Percentiles rank a stretch among this genome's conserved stretches.
Evolutionary conservation across 73 alveolate genomes (phyloP).

Genomic region (Blepharisma stoltei): DNA sequence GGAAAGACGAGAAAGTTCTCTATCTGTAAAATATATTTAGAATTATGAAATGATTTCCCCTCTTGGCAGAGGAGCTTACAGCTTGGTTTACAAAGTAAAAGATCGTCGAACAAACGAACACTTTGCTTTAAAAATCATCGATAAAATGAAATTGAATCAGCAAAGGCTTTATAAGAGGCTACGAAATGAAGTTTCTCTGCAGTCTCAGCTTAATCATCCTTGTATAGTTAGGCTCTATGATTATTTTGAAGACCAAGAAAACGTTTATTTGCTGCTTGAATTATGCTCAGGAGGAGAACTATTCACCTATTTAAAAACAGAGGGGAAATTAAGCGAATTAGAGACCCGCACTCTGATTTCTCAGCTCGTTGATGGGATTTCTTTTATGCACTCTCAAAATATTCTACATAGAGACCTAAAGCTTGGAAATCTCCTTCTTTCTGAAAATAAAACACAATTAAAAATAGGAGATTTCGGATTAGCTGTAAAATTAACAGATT

Average conservation of each 20-base stretch:
- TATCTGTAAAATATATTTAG: not conserved
- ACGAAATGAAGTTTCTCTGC: conserved; percentile 59
- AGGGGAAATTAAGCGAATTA: conserved; percentile 61
- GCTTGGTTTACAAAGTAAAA: conserved; percentile 34
- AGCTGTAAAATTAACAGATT: conserved; percentile 48
- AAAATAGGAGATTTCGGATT: conserved; percentile 86
- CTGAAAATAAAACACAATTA: conserved; percentile 37
- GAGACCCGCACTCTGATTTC: conserved; percentile 48
- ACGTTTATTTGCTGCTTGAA: conserved; percentile 67
- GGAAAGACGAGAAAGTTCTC: too few relatives aligned
- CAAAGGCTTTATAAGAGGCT: conserved; percentile 58
- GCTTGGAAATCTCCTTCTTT: conserved; percentile 63
- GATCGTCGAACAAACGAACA: not conserved
- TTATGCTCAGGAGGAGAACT: conserved; percentile 67
- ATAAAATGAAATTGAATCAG: conserved; percentile 46
- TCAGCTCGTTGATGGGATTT: conserved; percentile 59
- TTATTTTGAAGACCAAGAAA: conserved; percentile 63
- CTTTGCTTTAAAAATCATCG: conserved; percentile 37
- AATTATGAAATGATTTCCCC: conserved; percentile 32
- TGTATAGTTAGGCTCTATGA: conserved; percentile 63
- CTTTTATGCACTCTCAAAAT: conserved; percentile 54
- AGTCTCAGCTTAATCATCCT: conserved; percentile 59
- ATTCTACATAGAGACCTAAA: conserved; percentile 79
- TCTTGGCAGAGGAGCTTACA: conserved; percentile 38
- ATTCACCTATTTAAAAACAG: conserved; percentile 51